A percentile compares a stretch with the other conserved stretches of the same genome.
These are phyloP conservation scores for Sporothrix pallida DNA, from an alignment of 2,329 filamentous ascomycete species.

Conservation along the genomic window DNA sequence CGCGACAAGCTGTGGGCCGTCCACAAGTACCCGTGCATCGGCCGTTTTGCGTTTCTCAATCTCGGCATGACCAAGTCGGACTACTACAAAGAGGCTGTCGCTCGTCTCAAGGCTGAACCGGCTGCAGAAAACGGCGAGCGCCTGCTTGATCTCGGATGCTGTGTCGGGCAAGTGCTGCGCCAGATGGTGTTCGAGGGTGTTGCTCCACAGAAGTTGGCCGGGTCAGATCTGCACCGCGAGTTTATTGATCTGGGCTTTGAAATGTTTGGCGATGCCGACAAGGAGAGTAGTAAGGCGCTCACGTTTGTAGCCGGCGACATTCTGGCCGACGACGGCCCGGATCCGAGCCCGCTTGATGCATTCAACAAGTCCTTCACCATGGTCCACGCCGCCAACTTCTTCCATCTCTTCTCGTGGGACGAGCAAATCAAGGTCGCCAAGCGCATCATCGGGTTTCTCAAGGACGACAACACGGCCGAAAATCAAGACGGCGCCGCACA, in stretches of 20 bases:
- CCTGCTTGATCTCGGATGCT: constrained; percentile 52
- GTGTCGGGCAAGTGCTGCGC: constrained; percentile 53
- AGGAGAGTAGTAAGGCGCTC: constrained; percentile 31
- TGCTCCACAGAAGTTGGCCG: constrained; percentile 67
- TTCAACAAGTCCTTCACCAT: constrained; percentile 41
- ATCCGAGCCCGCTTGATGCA: constrained; percentile 29
- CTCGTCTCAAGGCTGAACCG: constrained; percentile 36
- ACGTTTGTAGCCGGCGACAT: constrained; percentile 41
- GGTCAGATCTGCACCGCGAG: constrained; percentile 46
- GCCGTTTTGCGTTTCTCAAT: constrained; percentile 47
- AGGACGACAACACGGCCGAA: neutral
- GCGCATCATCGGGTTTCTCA: constrained; percentile 39
- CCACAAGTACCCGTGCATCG: constrained; percentile 49
- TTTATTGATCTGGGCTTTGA: constrained; percentile 46
- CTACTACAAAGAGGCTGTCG: constrained; percentile 42
- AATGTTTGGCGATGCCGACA: constrained; percentile 42
- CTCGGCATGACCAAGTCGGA: constrained; percentile 44
- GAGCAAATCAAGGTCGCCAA: constrained; percentile 40
- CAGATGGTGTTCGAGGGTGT: constrained; percentile 86
- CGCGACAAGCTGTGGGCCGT: constrained; percentile 47
- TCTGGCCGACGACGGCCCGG: constrained; percentile 33
- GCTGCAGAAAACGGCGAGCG: neutral
- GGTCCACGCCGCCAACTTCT: constrained; percentile 43
- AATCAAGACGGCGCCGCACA: neutral
- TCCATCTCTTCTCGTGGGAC: constrained; percentile 44